phyloP scores from a whole-genome alignment of 108 stramenopile species.

The Cyclotella cryptica region DNA sequence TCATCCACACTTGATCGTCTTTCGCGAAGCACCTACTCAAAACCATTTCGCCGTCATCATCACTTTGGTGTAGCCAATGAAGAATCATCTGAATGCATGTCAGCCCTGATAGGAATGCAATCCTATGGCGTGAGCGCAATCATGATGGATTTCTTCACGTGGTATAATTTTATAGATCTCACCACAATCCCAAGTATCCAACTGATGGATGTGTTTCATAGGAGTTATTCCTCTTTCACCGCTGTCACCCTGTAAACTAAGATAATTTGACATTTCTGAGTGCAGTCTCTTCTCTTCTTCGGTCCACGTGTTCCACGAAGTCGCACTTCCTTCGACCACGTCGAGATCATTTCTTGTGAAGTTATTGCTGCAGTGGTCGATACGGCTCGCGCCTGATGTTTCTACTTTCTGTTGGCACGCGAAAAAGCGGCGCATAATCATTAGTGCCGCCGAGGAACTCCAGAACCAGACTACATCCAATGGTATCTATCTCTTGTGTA shows the following conservation, averaged over 20 bases:
- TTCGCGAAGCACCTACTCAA: constrained; percentile 1
- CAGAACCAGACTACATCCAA: too few relatives aligned
- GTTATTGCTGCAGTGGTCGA: neutral
- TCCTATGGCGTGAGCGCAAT: too few relatives aligned
- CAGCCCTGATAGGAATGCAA: too few relatives aligned
- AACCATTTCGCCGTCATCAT: constrained; percentile 9
- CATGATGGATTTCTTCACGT: neutral
- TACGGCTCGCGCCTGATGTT: neutral
- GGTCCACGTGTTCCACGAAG: neutral
- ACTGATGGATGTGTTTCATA: constrained; percentile 47
- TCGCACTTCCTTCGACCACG: neutral
- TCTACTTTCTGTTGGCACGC: neutral
- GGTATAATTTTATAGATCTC: neutral
- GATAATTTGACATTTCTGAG: neutral
- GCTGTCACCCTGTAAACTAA: neutral
- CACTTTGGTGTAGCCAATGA: constrained; percentile 44
- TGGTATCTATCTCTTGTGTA: too few relatives aligned
- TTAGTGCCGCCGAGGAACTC: too few relatives aligned
- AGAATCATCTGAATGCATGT: constrained; percentile 70
- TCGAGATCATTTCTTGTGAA: neutral
- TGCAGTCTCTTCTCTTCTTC: constrained; percentile 1
- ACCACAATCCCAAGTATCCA: constrained; percentile 74
- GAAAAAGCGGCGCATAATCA: neutral
- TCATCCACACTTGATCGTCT: constrained; percentile 39
- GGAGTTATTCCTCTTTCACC: constrained; percentile 22